Evolutionary conservation across 2,329 filamentous ascomycete genomes (phyloP).

Genomic region (Hirsutella thompsonii): DNA sequence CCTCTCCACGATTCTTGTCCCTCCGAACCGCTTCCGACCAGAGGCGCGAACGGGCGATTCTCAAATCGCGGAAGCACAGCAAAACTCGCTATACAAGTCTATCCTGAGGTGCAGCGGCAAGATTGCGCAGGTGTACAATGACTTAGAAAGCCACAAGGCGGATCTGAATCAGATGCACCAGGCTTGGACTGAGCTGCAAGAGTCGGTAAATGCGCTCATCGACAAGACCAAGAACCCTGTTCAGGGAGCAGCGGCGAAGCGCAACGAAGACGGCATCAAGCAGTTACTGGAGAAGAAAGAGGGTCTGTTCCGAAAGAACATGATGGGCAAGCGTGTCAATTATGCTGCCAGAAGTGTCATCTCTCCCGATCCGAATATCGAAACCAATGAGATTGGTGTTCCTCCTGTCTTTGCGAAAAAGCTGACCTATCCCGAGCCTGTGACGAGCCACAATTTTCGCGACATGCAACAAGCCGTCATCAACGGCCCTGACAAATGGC

Average conservation of each 20-base stretch:
- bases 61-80: conserved; percentile 74
- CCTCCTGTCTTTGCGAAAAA: conserved; percentile 96
- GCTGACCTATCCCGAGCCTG: conserved; percentile 90
- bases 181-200: conserved; percentile 73
- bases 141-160: conserved; percentile 30
- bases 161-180: conserved; percentile 64
- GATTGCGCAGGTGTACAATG: conserved; percentile 55
- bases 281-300: conserved; percentile 98
- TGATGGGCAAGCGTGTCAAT: conserved; percentile 99
- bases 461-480: conserved; percentile 93
- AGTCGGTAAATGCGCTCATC: conserved; percentile 82
- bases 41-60: conserved; percentile 71
- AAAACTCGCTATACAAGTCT: conserved; percentile 77
- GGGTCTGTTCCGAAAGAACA: conserved; percentile 94
- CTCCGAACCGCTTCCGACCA: conserved; percentile 83
- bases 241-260: conserved; percentile 62
- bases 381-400: conserved; percentile 97
- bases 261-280: conserved; percentile 89
- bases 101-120: conserved; percentile 65
- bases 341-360: conserved; percentile 96
- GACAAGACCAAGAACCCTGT: conserved; percentile 80
- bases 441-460: conserved; percentile 93
- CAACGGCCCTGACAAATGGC: conserved; percentile 88
- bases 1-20: conserved; percentile 71
- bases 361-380: conserved; percentile 94